Base-by-base conservation (phyloP, 257 asterid genomes). In the Solanum arcanum region DNA sequence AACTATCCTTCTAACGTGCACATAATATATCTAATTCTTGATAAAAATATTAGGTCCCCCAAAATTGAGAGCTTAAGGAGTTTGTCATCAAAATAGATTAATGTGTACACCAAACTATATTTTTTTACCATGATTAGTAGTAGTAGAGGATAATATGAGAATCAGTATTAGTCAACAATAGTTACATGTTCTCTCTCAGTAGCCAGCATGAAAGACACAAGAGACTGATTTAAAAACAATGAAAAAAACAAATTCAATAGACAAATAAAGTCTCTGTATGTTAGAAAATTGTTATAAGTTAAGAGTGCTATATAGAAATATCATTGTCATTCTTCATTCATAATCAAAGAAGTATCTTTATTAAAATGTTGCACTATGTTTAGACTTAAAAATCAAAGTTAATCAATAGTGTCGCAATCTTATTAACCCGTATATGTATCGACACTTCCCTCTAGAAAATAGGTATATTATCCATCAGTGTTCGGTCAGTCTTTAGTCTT, bases 111-210 rank as follows among this genome's bases (percentile, higher is more conserved):
- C n/a, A 31, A 70, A 33, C 25, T 31, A 31, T n/a, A 44, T n/a
- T 44, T 44, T 44, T 44, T 42, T 42, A 44, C 4, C 49, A 44
- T 44, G 49, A 44, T 44, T 44, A 44, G 15, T 44, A 44, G 44
- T 70, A 33, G 35, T 8, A 16, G 41, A 70, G 8, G 8, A 33
- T 31, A 23, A 33, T 14, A 1, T 16, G 77, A 70, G 13, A 70
- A 31, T 31, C 13, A 12, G 25, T 70, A 33, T 33, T 16, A 70
- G 44, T 31, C 18, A 44, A 44, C 15, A 11, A 12, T 44, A 44
- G 49, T 44, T 44, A 15, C 33, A 3, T 2, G 99, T 83, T 90
- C 92, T 76, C 92, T 93, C 86, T 96, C 93, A 2, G 98, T 97
- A 25, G 99, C 99, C 98, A 95, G 76, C 72, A 73, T 85, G 84